Base-by-base conservation (phyloP, 805 yeast species). In the Saturnispora hagleri region DNA sequence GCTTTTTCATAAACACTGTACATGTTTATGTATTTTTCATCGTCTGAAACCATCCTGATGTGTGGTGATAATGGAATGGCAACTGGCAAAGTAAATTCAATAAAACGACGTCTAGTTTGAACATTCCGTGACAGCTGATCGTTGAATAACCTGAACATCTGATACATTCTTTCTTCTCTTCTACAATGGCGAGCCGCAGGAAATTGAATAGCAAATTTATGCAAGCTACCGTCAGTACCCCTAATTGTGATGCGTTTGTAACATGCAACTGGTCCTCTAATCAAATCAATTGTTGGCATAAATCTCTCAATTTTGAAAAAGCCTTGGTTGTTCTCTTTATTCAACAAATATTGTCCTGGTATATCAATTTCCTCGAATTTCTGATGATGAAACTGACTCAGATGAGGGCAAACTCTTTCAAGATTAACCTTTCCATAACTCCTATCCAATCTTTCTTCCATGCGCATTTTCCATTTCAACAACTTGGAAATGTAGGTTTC, bases 171-270 rank as follows among this genome's bases (percentile, higher is more conserved):
- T 63, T 93, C 99, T 64, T 93, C 99, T 50, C 99, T 81, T 64
- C 99, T 84, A 60, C 96, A 88, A 62, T 91, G 97, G 59, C 99
- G 82, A 12, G 97, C 97, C 15, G 98, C 95, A 6, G 99, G 99
- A 67, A 86, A 89, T 71, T 93, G 99, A 20, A 93, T 95, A 0
- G 97, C 95, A 73, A 93, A 95, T 46, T 91, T 81, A 68, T 91
- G 97, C 49, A 85, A 67, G 56, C 88, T 80, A 57, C 98, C 98
- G 66, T 93, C 97, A 60, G 88, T 88, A 12, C 98, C 98, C 46
- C 97, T 80, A 43, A 95, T 87, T 47, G 86, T 84, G 53, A 93
- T 73, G 40, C 98, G 77, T 63, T 91, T 86, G 69, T 87, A 88
- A 60, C 98, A 90, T 3, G 91, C 85, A 54, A 87, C 87, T 2